Conservation (phyloP, 495 filamentous ascomycete genomes). For the Amphirosellinia nigrospora region DNA sequence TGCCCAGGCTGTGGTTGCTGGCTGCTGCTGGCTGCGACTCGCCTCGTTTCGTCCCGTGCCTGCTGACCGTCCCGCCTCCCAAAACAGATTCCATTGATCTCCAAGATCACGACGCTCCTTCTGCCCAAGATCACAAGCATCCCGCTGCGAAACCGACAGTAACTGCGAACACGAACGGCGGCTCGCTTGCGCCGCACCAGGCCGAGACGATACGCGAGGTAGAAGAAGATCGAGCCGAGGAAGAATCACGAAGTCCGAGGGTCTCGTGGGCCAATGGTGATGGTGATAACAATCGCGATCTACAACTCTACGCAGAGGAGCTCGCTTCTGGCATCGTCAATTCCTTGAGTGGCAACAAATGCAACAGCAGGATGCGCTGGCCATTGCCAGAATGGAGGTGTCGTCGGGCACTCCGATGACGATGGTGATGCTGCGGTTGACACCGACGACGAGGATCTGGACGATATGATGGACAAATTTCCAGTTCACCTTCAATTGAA, state of each 20-base stretch:
- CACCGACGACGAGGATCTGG: slow-evolving; percentile 70
- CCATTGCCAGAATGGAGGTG: slow-evolving; percentile 61
- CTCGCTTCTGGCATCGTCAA: slow-evolving; percentile 52
- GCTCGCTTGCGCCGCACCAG: slow-evolving; percentile 80
- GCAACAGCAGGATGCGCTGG: slow-evolving; percentile 60
- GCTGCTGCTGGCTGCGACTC: slow-evolving; percentile 31
- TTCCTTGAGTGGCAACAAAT: slow-evolving; percentile 55
- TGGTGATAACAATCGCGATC: slow-evolving; percentile 51
- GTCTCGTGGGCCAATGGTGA: slow-evolving; percentile 56
- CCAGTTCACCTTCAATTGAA: slow-evolving; percentile 96
- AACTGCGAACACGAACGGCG: slow-evolving; percentile 45
- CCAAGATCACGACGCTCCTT: slow-evolving; percentile 80
- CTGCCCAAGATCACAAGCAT: slow-evolving; percentile 74
- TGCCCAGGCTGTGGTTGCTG: neutral
- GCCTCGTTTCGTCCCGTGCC: slow-evolving; percentile 30
- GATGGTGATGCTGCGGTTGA: slow-evolving; percentile 72
- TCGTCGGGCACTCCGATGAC: slow-evolving; percentile 62
- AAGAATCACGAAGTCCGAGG: slow-evolving; percentile 62
- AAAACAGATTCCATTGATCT: slow-evolving; percentile 90
- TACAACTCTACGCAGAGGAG: slow-evolving; percentile 58
- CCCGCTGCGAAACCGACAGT: slow-evolving; percentile 40
- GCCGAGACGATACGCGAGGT: slow-evolving; percentile 80
- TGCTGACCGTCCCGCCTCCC: slow-evolving; percentile 32
- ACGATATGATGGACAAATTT: slow-evolving; percentile 98
- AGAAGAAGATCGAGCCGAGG: slow-evolving; percentile 72